Evolutionary conservation across 768 basidiomycete species (phyloP).

Genomic region (Leccinum variicolor): DNA sequence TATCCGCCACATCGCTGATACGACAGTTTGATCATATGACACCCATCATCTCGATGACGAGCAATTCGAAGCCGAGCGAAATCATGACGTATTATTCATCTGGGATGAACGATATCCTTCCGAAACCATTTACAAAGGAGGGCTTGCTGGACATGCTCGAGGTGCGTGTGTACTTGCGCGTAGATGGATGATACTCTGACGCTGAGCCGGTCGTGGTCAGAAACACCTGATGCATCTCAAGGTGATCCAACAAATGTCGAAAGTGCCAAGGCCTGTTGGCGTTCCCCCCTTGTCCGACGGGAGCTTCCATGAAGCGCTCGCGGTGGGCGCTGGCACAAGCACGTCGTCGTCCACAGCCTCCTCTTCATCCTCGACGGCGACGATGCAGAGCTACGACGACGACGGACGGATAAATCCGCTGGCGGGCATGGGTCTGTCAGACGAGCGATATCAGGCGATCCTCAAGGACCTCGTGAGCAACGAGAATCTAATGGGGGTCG

Average conservation of each 20-base stretch:
- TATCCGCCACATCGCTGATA: conserved; percentile 89
- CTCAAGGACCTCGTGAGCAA: conserved; percentile 68
- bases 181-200: neutral
- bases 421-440: conserved; percentile 82
- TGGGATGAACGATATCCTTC: conserved; percentile 96
- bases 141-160: conserved; percentile 91
- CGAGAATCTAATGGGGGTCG: conserved; percentile 52
- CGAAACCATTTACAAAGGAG: conserved; percentile 97
- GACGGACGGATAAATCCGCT: conserved; percentile 76
- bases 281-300: conserved; percentile 57
- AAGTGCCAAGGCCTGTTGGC: conserved; percentile 56
- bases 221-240: conserved; percentile 89
- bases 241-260: conserved; percentile 75
- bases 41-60: conserved; percentile 98
- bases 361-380: conserved; percentile 16
- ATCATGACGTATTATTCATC: conserved; percentile 71
- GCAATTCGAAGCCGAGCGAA: conserved; percentile 89
- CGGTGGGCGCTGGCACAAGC: conserved; percentile 32
- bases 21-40: conserved; percentile 94
- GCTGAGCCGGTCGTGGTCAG: conserved; percentile 29
- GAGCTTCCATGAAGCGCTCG: conserved; percentile 53
- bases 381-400: conserved; percentile 30
- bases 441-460: conserved; percentile 83
- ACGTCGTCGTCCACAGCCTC: neutral
- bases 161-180: conserved; percentile 35